Conservation (phyloP, 345 rosid genomes). For the Brassica carinata region DNA sequence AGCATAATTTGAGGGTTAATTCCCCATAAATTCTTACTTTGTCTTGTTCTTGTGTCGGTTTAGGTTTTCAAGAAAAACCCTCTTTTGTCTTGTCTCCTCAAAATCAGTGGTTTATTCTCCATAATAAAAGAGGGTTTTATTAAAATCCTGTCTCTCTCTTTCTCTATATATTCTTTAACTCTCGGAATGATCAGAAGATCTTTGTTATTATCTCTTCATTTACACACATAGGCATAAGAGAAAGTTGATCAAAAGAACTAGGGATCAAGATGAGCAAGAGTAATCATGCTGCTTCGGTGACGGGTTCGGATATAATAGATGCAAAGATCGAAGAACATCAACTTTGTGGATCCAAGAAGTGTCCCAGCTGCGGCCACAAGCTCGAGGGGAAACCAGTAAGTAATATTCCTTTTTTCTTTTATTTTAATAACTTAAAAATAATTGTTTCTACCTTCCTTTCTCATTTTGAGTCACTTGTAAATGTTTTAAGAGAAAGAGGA, state of each 20-base stretch:
- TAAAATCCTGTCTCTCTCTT: conserved; percentile 42
- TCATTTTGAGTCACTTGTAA: conserved; percentile 36
- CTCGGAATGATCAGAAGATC: conserved; percentile 34
- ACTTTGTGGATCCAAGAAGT: conserved; percentile 88
- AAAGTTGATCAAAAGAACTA: not conserved
- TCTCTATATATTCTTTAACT: not conserved
- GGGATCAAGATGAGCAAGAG: conserved; percentile 55
- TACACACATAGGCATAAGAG: conserved; percentile 22
- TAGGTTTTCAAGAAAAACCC: conserved; percentile 40
- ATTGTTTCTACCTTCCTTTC: not conserved
- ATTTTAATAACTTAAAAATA: not conserved
- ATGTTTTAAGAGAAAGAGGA: not conserved
- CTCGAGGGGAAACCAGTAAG: conserved; percentile 92
- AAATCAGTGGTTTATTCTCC: conserved; percentile 34
- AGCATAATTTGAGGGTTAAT: conserved; percentile 39
- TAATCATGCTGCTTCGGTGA: conserved; percentile 43
- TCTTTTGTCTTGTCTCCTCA: conserved; percentile 43
- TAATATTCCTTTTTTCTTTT: conserved; percentile 4
- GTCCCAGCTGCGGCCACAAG: conserved; percentile 96
- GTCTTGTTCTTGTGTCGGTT: conserved; percentile 44
- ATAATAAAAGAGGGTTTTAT: conserved; percentile 44
- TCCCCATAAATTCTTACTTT: conserved; percentile 32
- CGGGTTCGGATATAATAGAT: conserved; percentile 79
- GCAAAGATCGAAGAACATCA: conserved; percentile 95
- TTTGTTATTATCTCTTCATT: conserved; percentile 27